Conservation (phyloP, 148 eudicot species). For the Silene uniflora region DNA sequence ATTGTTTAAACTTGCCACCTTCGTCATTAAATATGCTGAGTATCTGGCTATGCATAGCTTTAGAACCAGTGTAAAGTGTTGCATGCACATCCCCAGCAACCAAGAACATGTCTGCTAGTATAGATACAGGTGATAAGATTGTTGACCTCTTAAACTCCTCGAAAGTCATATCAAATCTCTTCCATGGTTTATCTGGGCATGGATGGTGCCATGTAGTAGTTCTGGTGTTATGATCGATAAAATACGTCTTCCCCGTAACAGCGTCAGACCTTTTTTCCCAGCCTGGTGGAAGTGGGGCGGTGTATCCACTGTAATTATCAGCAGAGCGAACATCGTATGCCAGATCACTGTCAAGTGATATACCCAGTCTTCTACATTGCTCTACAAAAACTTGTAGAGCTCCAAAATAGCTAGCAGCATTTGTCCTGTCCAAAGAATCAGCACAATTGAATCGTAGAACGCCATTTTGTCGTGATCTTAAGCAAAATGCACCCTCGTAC, state of each 20-base stretch:
- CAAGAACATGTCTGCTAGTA: slow-evolving; percentile 80
- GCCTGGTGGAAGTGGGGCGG: slow-evolving; percentile 97
- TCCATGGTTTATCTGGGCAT: slow-evolving; percentile 99
- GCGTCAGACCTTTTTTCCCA: slow-evolving; percentile 98
- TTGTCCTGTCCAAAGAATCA: slow-evolving; percentile 95
- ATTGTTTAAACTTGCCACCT: slow-evolving; percentile 88
- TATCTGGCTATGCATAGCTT: slow-evolving; percentile 99
- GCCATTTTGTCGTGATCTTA: slow-evolving; percentile 92
- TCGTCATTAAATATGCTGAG: slow-evolving; percentile 87
- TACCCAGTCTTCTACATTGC: slow-evolving; percentile 91
- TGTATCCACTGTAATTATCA: slow-evolving; percentile 68
- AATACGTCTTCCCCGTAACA: slow-evolving; percentile 90
- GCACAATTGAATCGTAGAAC: slow-evolving; percentile 95
- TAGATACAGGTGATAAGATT: slow-evolving; percentile 77
- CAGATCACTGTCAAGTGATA: slow-evolving; percentile 92
- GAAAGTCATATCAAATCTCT: slow-evolving; percentile 94
- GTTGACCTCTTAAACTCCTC: slow-evolving; percentile 95
- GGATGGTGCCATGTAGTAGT: slow-evolving; percentile 99
- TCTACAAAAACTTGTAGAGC: slow-evolving; percentile 91
- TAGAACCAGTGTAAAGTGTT: slow-evolving; percentile 93
- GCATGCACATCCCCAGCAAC: slow-evolving; percentile 96
- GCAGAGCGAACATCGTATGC: slow-evolving; percentile 61
- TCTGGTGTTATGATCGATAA: slow-evolving; percentile 94
- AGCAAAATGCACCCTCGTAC: slow-evolving; percentile 74
- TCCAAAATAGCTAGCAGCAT: slow-evolving; percentile 97